Evolutionary conservation across 1,284 basidiomycete species (phyloP), one percentile per base, ranked within the genome.

Genomic region (Ceratobasidium sp.): DNA sequence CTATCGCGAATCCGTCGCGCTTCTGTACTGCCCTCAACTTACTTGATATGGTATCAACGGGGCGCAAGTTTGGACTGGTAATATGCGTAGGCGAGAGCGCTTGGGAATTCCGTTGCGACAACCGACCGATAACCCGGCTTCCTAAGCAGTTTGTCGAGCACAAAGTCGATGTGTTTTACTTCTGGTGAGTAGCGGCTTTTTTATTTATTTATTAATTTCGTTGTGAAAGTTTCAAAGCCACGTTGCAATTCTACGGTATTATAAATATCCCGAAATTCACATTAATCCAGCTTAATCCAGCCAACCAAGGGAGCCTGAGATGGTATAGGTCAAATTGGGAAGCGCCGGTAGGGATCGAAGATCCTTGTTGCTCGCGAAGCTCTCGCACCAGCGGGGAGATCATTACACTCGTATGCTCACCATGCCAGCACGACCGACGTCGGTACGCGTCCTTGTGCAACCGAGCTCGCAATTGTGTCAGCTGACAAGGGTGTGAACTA

Each of bases 41-140:
- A 26, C 71, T 35, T 28, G 60, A 74, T 63, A 63, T 53, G 58
- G 71, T 10, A 64, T 74, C 45, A 33, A 47, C 56, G 71, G 54
- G 10, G 64, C 31, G 20, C 28, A 53, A 74, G 53, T 49, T 42
- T 58, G 68, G 68, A n/a, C 47, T 42, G 37, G 56, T 35, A 23
- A 47, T 53, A 33, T 51, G n/a, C 47, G 20, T 35, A 66, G 47
- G 58, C 58, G 37, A 42, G 35, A 61, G 23, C 58, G 37, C 58
- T 35, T 42, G 11, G 15, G 58, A 26, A 5, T 39, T 42, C 58
- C 58, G 35, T n/a, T n/a, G 33, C 58, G 37, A 60, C 58, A 37
- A 58, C 56, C 33, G 31, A 23, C 33, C 17, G 15, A 60, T 61
- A 10, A 42, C 5, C 20, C 42, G 17, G n/a, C 37, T n/a, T 6